Evolutionary conservation across 495 filamentous ascomycete species (phyloP), one percentile per base, ranked within the genome.

Genomic region (Penicillium canariense): DNA sequence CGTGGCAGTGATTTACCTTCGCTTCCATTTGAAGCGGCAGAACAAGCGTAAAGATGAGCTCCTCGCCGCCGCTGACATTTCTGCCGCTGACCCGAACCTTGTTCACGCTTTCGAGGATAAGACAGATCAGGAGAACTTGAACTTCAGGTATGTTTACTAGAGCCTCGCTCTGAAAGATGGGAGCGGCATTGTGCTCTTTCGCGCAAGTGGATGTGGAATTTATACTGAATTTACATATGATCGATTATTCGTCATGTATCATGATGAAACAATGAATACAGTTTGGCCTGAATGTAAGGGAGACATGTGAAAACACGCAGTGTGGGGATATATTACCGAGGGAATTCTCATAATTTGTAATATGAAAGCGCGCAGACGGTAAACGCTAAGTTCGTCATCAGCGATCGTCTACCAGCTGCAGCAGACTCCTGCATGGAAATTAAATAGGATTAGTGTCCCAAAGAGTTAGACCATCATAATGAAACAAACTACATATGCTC

Each of bases 101-200:
- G 46, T 66, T 4, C 70, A 70, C 55, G 72, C 72, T 2, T 81
- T 78, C 64, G 75, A 75, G 54, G 77, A 79, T 56, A 69, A 76
- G 31, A 80, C 77, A 0, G 77, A 80, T 45, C 67, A 65, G 49
- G 70, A 78, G 62, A 78, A 80, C 52, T 48, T 74, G 31, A 66
- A 74, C 20, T 78, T 80, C 59, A 62, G 72, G 17, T 80, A 80
- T 56, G 68, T 80, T 2, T 81, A 78, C 58, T 81, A 26, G 22
- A 35, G 12, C 6, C 12, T 32, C 6, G 12, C 30, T 14, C 15
- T 9, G 9, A 22, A 1, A 18, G 11, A 27, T 15, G 14, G 7
- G 14, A n/a, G n/a, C n/a, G n/a, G n/a, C n/a, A n/a, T n/a, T n/a
- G n/a, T n/a, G n/a, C n/a, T n/a, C n/a, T n/a, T n/a, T n/a, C n/a